Evolutionary conservation across 2,329 filamentous ascomycete species (phyloP), one percentile per base, ranked within the genome.

Genomic region (Penicillium paneum): DNA sequence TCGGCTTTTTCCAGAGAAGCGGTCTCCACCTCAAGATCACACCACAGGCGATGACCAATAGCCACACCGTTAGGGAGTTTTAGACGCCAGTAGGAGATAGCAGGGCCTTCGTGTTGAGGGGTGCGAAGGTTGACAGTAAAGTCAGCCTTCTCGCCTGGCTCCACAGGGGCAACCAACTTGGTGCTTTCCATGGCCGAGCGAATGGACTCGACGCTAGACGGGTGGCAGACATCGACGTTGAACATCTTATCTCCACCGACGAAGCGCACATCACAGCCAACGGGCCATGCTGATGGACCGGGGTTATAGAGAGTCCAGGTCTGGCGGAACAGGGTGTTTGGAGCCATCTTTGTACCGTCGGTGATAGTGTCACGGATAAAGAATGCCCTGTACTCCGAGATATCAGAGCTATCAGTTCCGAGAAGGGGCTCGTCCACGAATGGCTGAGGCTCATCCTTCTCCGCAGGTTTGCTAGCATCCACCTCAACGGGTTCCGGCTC

Each of bases 161-260:
- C 80, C 36, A 97, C 80, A 19, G 86, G 75, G 26, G 81, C 79
- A 57, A 84, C 83, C 71, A 90, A 85, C 52, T 89, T 82, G 49
- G 91, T 94, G 69, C 90, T 96, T 78, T 94, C 88, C 52, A 86
- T 90, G 49, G 92, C 91, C 32, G 85, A 85, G 35, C 86, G 83
- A 54, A 97, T 85, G 64, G 92, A 86, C 36, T 82, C 81, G 53
- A 91, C 84, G 63, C 88, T 89, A n/a, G 88, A 86, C 24, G 91
- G 89, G 66, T 89, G 89, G 58, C 81, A 82, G 48, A 88, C 85
- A 71, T 96, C 90, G 51, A 96, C 83, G 63, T 92, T 89, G 65
- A 95, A 90, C 94, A 99, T 97, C 76, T 93, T 91, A 73, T 97
- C 93, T 47, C 94, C 94, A 54, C 93, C 91, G 55, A 95, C 88